Base-by-base conservation (phyloP, 2,329 filamentous ascomycete species). In the Botrytis paeoniae region DNA sequence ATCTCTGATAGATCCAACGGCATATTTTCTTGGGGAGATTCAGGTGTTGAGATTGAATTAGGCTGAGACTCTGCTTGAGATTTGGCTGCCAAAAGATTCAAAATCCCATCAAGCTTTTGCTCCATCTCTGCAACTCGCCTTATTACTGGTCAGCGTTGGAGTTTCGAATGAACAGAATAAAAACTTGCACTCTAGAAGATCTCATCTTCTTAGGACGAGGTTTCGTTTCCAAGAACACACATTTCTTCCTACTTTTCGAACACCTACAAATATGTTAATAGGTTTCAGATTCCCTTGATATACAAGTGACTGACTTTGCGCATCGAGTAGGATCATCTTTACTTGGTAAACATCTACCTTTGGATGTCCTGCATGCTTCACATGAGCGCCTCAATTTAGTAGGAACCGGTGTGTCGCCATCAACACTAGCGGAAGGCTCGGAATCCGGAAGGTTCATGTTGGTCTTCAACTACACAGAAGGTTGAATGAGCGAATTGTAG, bases 351-450 rank as follows among this genome's bases (percentile, higher is more conserved):
- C 87, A 89, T 73, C 85, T 87, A 35, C 87, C 82, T 81, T 88
- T 89, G 73, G 86, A 85, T 18, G 81, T 82, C 71, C 87, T 82
- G 75, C 87, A 89, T 3, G 86, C 85, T 79, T 89, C 87, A 72
- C 87, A 89, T 32, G 87, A 77, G 8, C 73, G 74, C 25, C 76
- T 74, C 8, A 77, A 51, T 48, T 74, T 75, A 65, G 41, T 48
- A 22, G 39, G n/a, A 25, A 32, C 35, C 10, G 29, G 60, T 29
- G 10, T 65, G 25, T 65, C 22, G 9, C 25, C 41, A 35, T 70
- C 69, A 32, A 37, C 45, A 37, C 43, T 29, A 9, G 29, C 43
- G 32, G 60, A 43, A 25, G 22, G 32, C 35, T 43, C 45, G 37
- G 51, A 41, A 59, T 35, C 41, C 43, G 20, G 20, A 35, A n/a